Evolutionary conservation across 768 basidiomycete species (phyloP).

Genomic region (Boletus rex-veris): DNA sequence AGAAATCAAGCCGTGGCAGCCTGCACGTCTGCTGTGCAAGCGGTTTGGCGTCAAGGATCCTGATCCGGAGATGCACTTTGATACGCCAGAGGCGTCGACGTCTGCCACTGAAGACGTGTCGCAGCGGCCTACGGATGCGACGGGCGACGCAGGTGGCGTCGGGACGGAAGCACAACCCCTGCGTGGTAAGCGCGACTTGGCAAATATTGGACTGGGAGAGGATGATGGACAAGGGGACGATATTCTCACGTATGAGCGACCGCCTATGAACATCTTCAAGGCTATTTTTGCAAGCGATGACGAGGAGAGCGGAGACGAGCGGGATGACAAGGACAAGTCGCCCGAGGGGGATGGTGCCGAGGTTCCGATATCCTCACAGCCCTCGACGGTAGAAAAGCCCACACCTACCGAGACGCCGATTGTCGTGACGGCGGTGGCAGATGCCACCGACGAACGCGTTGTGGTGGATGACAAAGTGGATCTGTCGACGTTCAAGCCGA

Average conservation of each 20-base stretch:
- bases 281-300: slow-evolving; percentile 97
- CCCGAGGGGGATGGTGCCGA: slow-evolving; percentile 4
- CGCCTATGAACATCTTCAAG: slow-evolving; percentile 92
- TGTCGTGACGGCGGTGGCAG: neutral
- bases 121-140: slow-evolving; percentile 1
- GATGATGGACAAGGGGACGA: slow-evolving; percentile 88
- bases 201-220: slow-evolving; percentile 87
- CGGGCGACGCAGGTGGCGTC: neutral
- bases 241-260: slow-evolving; percentile 83
- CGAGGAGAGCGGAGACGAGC: slow-evolving; percentile 77
- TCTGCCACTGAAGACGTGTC: slow-evolving; percentile 15
- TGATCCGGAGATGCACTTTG: slow-evolving; percentile 49
- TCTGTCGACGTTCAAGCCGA: slow-evolving; percentile 79
- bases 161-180: neutral
- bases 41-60: slow-evolving; percentile 92
- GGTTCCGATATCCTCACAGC: slow-evolving; percentile 7
- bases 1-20: slow-evolving; percentile 71
- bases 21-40: slow-evolving; percentile 84
- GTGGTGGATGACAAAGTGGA: slow-evolving; percentile 39
- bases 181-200: slow-evolving; percentile 53
- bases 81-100: slow-evolving; percentile 27
- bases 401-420: neutral
- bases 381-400: neutral
- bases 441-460: neutral
- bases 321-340: slow-evolving; percentile 31